Percentiles rank a stretch among this genome's conserved stretches.
These are phyloP conservation scores for Acaromyces ingoldii DNA, from an alignment of 1,284 basidiomycete species.

Conservation along the genomic window DNA sequence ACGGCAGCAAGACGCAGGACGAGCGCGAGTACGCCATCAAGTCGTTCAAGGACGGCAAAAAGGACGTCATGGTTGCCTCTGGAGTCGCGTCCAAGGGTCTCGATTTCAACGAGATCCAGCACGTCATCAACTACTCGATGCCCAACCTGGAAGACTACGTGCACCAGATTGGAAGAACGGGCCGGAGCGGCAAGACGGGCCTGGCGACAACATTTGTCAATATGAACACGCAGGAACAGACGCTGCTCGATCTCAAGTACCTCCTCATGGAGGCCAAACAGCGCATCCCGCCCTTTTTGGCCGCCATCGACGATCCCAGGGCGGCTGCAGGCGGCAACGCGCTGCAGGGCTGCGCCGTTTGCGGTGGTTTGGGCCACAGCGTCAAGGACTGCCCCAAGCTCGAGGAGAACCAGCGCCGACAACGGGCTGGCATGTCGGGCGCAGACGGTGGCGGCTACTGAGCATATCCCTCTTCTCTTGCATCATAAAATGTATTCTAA, in stretches of 20 bases:
- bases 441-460: conserved; percentile 47
- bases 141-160: conserved; percentile 73
- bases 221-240: conserved; percentile 93
- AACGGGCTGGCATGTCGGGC: conserved; percentile 69
- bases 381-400: conserved; percentile 93
- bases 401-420: conserved; percentile 82
- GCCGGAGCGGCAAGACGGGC: conserved; percentile 93
- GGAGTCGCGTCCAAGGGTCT: conserved; percentile 95
- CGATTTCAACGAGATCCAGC: conserved; percentile 97
- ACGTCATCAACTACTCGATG: conserved; percentile 97
- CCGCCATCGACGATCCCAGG: conserved; percentile 79
- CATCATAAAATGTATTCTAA: no score
- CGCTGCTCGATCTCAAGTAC: conserved; percentile 92
- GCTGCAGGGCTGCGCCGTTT: conserved; percentile 85
- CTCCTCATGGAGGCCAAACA: conserved; percentile 95
- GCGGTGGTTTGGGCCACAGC: conserved; percentile 93
- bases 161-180: conserved; percentile 70
- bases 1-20: conserved; percentile 95
- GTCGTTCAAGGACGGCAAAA: conserved; percentile 90
- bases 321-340: conserved; percentile 67
- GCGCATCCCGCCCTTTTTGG: conserved; percentile 92
- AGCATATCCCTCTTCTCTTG: background rate
- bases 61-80: conserved; percentile 99
- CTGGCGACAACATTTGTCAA: conserved; percentile 99
- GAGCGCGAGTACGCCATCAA: conserved; percentile 98